A percentile compares a stretch with the other conserved stretches of the same genome.
phyloP scores from a whole-genome alignment of 208 protist genomes.

The Vickermania ingenoplastis region DNA sequence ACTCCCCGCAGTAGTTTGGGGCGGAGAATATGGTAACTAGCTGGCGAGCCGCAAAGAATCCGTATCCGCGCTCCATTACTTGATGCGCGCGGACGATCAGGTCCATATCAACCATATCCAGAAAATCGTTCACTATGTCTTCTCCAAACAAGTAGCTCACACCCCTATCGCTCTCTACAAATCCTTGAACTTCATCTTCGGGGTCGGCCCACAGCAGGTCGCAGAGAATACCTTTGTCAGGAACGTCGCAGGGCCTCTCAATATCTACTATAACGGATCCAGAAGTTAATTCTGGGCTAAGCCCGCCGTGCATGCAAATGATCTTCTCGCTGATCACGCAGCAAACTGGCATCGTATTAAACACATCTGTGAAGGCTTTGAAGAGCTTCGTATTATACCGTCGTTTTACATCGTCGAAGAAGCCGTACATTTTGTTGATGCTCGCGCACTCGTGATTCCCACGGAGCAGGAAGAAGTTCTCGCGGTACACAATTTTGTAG shows the following conservation, averaged over 20 bases:
- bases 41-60: conserved; percentile 99
- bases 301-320: conserved; percentile 99
- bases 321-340: conserved; percentile 99
- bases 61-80: conserved; percentile 96
- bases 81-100: conserved; percentile 99
- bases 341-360: conserved; percentile 99
- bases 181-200: conserved; percentile 87
- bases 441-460: too few relatives aligned
- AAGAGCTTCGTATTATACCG: conserved; percentile 96
- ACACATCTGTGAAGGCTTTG: conserved; percentile 99
- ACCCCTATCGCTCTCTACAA: conserved; percentile 96
- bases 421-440: too few relatives aligned
- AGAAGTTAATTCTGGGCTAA: conserved; percentile 94
- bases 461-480: conserved; percentile 98
- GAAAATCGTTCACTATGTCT: conserved; percentile 97
- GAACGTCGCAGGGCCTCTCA: conserved; percentile 96
- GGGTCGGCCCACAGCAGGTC: conserved; percentile 99
- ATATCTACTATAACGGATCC: conserved; percentile 94
- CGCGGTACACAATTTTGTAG: too few relatives aligned
- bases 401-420: conserved; percentile 97
- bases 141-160: conserved; percentile 98
- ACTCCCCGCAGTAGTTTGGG: too few relatives aligned
- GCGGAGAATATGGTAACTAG: too few relatives aligned
- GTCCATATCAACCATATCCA: conserved; percentile 98
- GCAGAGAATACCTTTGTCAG: conserved; percentile 98